phyloP scores from a whole-genome alignment of 78 protist genomes.

The Anaeramoeba flamelloides region DNA sequence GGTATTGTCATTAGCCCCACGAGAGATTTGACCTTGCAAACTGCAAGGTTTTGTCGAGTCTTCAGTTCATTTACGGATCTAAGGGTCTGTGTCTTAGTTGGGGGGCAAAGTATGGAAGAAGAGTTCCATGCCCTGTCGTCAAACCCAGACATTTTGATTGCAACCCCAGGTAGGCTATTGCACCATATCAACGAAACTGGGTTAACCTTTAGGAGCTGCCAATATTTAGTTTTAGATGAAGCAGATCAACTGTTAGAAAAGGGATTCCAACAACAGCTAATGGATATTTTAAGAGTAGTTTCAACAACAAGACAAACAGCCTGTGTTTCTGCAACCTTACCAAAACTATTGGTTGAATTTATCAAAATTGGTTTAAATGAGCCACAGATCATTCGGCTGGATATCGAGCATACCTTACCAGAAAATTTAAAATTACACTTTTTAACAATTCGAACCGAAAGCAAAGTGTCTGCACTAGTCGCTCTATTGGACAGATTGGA shows the following conservation, averaged over 20 bases:
- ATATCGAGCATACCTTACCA: background rate
- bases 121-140: background rate
- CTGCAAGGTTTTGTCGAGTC: background rate
- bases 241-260: slow-evolving; percentile 94
- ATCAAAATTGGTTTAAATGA: slow-evolving; percentile 34
- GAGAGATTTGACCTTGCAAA: background rate
- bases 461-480: background rate
- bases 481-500: background rate
- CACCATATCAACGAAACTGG: slow-evolving; percentile 65
- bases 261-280: slow-evolving; percentile 76
- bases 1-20: background rate
- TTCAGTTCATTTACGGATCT: background rate
- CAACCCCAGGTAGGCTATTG: slow-evolving; percentile 94
- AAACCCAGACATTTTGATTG: slow-evolving; percentile 43
- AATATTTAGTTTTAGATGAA: slow-evolving; percentile 86
- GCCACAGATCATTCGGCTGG: background rate
- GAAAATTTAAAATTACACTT: background rate
- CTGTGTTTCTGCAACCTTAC: slow-evolving; percentile 90
- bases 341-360: slow-evolving; percentile 66
- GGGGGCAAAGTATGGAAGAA: background rate
- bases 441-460: background rate
- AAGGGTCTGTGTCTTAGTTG: background rate
- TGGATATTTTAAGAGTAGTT: slow-evolving; percentile 47
- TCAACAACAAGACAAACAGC: slow-evolving; percentile 59
- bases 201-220: slow-evolving; percentile 26